phyloP scores from a whole-genome alignment of 2,329 filamentous ascomycete species.

The Diplodia scrobiculata region DNA sequence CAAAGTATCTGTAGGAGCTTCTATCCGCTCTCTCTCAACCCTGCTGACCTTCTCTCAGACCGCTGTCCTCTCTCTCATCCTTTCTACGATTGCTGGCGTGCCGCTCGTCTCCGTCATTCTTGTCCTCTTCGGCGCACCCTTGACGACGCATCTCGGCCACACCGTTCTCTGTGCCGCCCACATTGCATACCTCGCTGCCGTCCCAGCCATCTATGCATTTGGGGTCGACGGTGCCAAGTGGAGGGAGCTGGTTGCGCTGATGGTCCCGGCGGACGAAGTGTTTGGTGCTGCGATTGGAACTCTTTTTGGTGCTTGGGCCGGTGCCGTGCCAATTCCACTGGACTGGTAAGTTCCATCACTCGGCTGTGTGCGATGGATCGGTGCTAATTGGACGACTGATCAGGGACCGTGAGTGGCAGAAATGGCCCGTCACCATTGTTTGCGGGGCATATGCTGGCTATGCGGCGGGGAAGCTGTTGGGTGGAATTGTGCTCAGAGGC shows the following conservation, averaged over 20 bases:
- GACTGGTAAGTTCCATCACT: constrained; percentile 66
- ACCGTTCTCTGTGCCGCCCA: constrained; percentile 81
- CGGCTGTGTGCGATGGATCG: background rate
- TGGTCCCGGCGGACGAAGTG: constrained; percentile 76
- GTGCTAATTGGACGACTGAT: constrained; percentile 8
- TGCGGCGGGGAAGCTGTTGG: constrained; percentile 65
- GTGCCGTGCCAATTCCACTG: constrained; percentile 89
- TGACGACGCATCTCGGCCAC: constrained; percentile 76
- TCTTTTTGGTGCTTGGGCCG: constrained; percentile 82
- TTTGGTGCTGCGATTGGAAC: constrained; percentile 81
- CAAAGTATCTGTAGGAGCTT: constrained; percentile 48
- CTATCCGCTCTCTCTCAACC: background rate
- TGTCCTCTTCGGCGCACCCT: constrained; percentile 87
- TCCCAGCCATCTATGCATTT: constrained; percentile 82
- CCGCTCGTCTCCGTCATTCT: constrained; percentile 64
- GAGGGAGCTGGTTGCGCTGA: constrained; percentile 67
- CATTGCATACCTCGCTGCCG: constrained; percentile 73
- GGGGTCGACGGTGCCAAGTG: constrained; percentile 74
- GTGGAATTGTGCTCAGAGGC: constrained; percentile 55
- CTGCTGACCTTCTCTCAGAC: constrained; percentile 54
- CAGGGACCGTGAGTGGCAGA: constrained; percentile 95
- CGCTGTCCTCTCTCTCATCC: constrained; percentile 67
- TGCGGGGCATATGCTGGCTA: constrained; percentile 80
- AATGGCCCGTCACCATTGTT: constrained; percentile 91
- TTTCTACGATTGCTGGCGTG: constrained; percentile 58